These are phyloP conservation scores for Ormosia emarginata DNA, from an alignment of 306 rosid genomes.

Conservation along the genomic window DNA sequence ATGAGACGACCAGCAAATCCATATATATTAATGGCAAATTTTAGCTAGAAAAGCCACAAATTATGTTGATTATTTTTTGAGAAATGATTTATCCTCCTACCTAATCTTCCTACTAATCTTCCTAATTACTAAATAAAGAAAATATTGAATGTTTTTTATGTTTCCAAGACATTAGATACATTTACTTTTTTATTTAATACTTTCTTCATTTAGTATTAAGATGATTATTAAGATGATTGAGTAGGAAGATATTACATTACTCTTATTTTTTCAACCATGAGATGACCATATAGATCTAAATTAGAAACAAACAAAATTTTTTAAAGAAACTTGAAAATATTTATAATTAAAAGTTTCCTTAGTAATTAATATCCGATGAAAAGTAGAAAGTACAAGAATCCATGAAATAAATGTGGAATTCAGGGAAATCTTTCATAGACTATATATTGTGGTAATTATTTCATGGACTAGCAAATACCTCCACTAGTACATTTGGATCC, in stretches of 20 bases:
- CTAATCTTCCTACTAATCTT: too few species aligned
- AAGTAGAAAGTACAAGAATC: not conserved
- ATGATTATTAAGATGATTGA: too few species aligned
- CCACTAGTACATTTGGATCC: conserved; percentile 74
- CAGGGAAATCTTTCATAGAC: not conserved
- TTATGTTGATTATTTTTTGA: too few species aligned
- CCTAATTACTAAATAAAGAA: too few species aligned
- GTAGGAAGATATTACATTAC: too few species aligned
- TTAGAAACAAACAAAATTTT: too few species aligned
- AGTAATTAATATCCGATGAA: too few species aligned
- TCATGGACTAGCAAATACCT: conserved; percentile 48
- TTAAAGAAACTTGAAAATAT: not conserved
- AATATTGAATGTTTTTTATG: too few species aligned
- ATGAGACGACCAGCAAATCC: not conserved
- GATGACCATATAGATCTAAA: not conserved
- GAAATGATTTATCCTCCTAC: too few species aligned
- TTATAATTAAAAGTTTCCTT: not conserved
- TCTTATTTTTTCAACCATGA: not conserved
- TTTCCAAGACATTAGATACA: too few species aligned
- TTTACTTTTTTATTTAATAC: too few species aligned
- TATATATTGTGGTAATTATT: not conserved
- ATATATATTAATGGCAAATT: not conserved
- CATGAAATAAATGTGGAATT: not conserved
- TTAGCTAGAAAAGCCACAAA: not conserved
- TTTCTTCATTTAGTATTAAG: too few species aligned